Conservation (phyloP, 1,139 yeast genomes). For the Geotrichum siamense region DNA sequence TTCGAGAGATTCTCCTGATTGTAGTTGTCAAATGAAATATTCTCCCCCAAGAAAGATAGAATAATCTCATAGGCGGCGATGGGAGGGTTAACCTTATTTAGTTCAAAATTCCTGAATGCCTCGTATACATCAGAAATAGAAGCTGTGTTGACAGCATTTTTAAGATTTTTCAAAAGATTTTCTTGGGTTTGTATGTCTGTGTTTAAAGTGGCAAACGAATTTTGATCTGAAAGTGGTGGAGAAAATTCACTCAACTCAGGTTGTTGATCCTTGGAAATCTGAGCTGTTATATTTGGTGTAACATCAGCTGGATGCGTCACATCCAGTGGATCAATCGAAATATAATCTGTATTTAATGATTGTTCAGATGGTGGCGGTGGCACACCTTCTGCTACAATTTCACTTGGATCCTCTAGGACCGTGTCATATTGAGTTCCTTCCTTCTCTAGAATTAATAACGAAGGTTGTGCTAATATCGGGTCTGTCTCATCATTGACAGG, state of each 20-base stretch:
- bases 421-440: neutral
- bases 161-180: neutral
- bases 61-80: constrained; percentile 8
- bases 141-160: constrained; percentile 4
- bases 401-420: too few species aligned
- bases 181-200: neutral
- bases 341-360: neutral
- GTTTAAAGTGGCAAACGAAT: neutral
- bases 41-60: constrained; percentile 3
- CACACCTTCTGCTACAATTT: neutral
- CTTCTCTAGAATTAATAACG: neutral
- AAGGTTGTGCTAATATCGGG: neutral
- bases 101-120: constrained; percentile 5
- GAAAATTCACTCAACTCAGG: neutral
- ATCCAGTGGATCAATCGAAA: neutral
- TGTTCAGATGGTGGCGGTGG: neutral
- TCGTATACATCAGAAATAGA: constrained; percentile 5
- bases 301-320: neutral
- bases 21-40: constrained; percentile 5
- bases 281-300: neutral
- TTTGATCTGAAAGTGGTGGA: neutral
- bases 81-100: constrained; percentile 5
- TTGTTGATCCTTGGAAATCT: neutral
- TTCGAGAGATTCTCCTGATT: constrained; percentile 9
- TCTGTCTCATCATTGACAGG: constrained; percentile 11